Base-by-base conservation (phyloP, 495 filamentous ascomycete species). In the Paragyromitra xinjiangensis region DNA sequence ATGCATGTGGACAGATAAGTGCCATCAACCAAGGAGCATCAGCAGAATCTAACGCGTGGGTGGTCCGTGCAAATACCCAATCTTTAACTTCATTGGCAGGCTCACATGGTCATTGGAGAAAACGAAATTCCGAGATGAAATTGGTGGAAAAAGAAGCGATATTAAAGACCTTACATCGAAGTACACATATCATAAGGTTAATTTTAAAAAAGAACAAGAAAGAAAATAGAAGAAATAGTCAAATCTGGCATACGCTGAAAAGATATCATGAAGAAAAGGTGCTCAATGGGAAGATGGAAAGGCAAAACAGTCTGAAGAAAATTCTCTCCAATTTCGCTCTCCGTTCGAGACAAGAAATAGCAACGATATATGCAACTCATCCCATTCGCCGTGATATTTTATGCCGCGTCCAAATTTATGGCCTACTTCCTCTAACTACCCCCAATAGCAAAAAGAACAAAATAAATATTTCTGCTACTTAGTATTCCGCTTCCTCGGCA, bases 401-500 rank as follows among this genome's bases (percentile, higher is more conserved):
- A 79, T 79, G 74, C 77, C 75, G 74, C 74, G 63, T 77, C 77
- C 77, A 79, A 78, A 71, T 79, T 79, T 79, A 78, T 78, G 67
- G 65, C 77, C 37, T 55, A 76, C 40, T 79, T 78, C 68, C 77
- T 79, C 77, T 67, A 79, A 66, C 74, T 79, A 79, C 66, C 77
- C 44, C 72, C 61, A 71, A 62, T 42, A 59, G 44, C 59, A 66
- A 64, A 69, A 70, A 80, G 40, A 64, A 65, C 58, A 61, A 65
- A 65, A 40, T 50, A 61, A 65, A 65, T 40, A 64, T 64, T 58
- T 64, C 58, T 56, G 40, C 63, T 68, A 42, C 34, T 79, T 97
- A 99, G 90, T 99, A 99, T 89, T 99, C 95, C 77, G 93, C 93
- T 87, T 98, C 95, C 80, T 87, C 87, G 83, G 90, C 92, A 80